Evolutionary conservation across 2,329 filamentous ascomycete species (phyloP).

Genomic region (Fusarium annulatum): DNA sequence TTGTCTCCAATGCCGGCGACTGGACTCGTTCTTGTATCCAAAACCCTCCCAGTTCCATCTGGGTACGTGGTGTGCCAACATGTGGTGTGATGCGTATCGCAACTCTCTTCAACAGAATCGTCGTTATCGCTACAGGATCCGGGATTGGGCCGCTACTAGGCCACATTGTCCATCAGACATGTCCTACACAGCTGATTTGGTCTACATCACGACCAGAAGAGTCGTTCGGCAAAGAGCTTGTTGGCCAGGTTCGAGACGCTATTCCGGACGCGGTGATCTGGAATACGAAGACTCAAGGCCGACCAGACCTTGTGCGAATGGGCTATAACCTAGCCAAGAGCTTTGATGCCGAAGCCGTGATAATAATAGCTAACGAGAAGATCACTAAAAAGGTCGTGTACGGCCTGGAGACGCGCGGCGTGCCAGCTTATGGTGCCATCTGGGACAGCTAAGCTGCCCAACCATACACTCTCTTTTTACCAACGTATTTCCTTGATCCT

Average conservation of each 20-base stretch:
- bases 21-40: conserved; percentile 76
- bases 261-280: conserved; percentile 74
- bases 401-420: conserved; percentile 71
- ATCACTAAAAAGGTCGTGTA: conserved; percentile 77
- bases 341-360: conserved; percentile 74
- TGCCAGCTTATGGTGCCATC: conserved; percentile 78
- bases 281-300: conserved; percentile 70
- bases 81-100: conserved; percentile 76
- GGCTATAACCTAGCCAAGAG: conserved; percentile 65
- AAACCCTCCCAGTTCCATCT: conserved; percentile 69
- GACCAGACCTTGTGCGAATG: conserved; percentile 66
- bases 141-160: conserved; percentile 78
- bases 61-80: conserved; percentile 74
- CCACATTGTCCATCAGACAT: conserved; percentile 62
- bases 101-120: conserved; percentile 71
- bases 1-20: conserved; percentile 80
- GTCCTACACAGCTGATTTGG: conserved; percentile 74
- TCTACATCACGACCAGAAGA: conserved; percentile 69
- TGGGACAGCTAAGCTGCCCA: conserved; percentile 65
- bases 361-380: conserved; percentile 76
- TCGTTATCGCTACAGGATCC: conserved; percentile 78
- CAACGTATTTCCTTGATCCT: conserved; percentile 6
- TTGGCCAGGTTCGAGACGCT: conserved; percentile 65
- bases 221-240: conserved; percentile 70
- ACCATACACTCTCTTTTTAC: neutral